Conservation (phyloP, 1,139 yeast genomes). For the Suhomyces chickasaworum region DNA sequence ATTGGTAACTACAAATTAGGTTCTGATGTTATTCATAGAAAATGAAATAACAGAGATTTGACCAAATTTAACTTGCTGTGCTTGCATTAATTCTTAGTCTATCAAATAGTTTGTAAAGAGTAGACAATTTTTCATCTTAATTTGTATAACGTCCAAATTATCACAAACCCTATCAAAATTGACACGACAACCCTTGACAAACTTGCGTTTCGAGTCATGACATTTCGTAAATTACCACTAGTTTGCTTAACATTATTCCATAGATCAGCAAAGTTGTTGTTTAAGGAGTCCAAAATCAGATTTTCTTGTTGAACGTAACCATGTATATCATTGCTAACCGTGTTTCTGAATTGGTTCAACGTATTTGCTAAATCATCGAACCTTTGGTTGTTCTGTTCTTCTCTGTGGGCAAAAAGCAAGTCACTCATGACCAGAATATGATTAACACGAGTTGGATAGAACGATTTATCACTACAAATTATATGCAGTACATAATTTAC, state of each 20-base stretch:
- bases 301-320: constrained; percentile 45
- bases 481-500: background rate
- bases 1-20: constrained; percentile 90
- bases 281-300: constrained; percentile 52
- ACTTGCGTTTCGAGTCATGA: constrained; percentile 48
- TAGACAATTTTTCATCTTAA: constrained; percentile 6
- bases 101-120: background rate
- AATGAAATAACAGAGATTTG: background rate
- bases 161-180: constrained; percentile 61
- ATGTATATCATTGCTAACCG: constrained; percentile 48
- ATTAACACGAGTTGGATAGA: background rate
- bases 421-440: constrained; percentile 29
- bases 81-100: background rate
- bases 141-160: constrained; percentile 67
- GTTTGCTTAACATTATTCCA: constrained; percentile 64
- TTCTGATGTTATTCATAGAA: constrained; percentile 63
- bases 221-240: constrained; percentile 61
- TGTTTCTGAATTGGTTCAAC: constrained; percentile 45
- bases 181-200: constrained; percentile 43
- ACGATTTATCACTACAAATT: background rate
- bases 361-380: constrained; percentile 50
- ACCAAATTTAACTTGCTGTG: background rate
- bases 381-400: constrained; percentile 47
- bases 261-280: constrained; percentile 62
- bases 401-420: constrained; percentile 45